Evolutionary conservation across 768 basidiomycete genomes (phyloP), one percentile per base, ranked within the genome.

Genomic region (Trichaptum fuscoviolaceum): DNA sequence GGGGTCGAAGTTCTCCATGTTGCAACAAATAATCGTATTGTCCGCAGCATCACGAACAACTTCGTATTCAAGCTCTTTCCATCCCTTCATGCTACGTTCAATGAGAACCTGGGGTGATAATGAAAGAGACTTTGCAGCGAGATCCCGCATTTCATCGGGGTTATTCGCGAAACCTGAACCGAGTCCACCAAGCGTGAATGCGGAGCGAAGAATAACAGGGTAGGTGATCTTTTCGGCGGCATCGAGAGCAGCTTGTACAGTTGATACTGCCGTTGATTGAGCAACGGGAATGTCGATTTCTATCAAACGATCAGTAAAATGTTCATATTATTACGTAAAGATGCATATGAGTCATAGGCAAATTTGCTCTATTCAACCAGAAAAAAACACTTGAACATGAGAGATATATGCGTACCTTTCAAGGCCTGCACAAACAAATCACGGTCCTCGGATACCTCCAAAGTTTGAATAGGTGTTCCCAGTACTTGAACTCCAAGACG

Each of bases 1-100:
- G 42, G 97, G 97, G 74, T 99, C 97, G 70, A 99, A 99, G 80
- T 99, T 99, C 80, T 98, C 94, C 94, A 96, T 96, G 78, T 96
- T 96, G 80, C 96, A 99, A 81, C 96, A 98, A 72, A 98, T 99
- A 78, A 99, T 99, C 27, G 96, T 98, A 82, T 99, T 97, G 92
- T 99, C 97, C 63, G 96, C 96, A 70, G 85, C 95, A 75, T 99
- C 97, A 64, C 97, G 91, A 73, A 99, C 97, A 68, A 99, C 97
- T 76, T 99, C 97, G 71, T 99, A 99, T 79, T 99, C 97, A 69
- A 99, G 85, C 79, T 99, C 97, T 76, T 99, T 99, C 97, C 97
- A 99, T 34, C 97, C 97, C 79, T 99, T 99, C 90, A 99, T 92
- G 71, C 91, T 93, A 63, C 95, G 91, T 79, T 99, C 97, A 69